A percentile compares a stretch with the other conserved stretches of the same genome.
These are phyloP conservation scores for Ceriops zippeliana DNA, from an alignment of 345 rosid species.

Conservation along the genomic window DNA sequence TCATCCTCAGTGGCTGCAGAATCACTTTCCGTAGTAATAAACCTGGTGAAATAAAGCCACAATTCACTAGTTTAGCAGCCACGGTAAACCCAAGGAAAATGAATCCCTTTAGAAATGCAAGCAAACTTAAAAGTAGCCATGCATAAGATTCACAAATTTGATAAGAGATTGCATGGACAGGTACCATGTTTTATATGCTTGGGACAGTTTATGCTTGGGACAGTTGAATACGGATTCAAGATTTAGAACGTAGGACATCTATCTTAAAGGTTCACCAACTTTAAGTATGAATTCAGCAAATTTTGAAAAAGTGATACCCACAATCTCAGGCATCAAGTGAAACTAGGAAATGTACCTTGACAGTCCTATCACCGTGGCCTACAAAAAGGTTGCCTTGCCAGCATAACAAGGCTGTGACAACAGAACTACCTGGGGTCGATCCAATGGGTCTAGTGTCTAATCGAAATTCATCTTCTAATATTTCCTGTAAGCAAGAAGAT, in stretches of 20 bases:
- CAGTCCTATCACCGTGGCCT: slow-evolving; percentile 58
- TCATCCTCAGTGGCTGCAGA: slow-evolving; percentile 42
- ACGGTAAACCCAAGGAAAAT: background rate
- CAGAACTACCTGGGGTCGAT: slow-evolving; percentile 64
- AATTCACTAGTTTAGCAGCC: background rate
- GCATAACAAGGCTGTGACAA: slow-evolving; percentile 57
- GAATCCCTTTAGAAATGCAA: background rate
- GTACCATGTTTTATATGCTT: too few relatives aligned
- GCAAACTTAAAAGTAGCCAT: too few relatives aligned
- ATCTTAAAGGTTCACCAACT: too few relatives aligned
- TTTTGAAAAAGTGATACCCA: background rate
- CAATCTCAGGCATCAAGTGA: background rate
- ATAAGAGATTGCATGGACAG: too few relatives aligned
- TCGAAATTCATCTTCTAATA: slow-evolving; percentile 61
- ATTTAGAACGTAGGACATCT: too few relatives aligned
- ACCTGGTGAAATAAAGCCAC: slow-evolving; percentile 25
- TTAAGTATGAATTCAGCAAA: background rate
- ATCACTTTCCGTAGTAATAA: slow-evolving; percentile 24
- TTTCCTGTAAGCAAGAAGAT: slow-evolving; percentile 44
- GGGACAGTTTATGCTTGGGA: too few relatives aligned
- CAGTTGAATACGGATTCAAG: too few relatives aligned
- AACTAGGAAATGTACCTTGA: slow-evolving; percentile 46
- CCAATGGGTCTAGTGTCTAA: slow-evolving; percentile 52
- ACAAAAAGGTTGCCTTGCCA: slow-evolving; percentile 81
- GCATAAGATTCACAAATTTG: too few relatives aligned